These are phyloP conservation scores for Cryptosporidium canis DNA, from an alignment of 169 alveolate genomes.

Conservation along the genomic window DNA sequence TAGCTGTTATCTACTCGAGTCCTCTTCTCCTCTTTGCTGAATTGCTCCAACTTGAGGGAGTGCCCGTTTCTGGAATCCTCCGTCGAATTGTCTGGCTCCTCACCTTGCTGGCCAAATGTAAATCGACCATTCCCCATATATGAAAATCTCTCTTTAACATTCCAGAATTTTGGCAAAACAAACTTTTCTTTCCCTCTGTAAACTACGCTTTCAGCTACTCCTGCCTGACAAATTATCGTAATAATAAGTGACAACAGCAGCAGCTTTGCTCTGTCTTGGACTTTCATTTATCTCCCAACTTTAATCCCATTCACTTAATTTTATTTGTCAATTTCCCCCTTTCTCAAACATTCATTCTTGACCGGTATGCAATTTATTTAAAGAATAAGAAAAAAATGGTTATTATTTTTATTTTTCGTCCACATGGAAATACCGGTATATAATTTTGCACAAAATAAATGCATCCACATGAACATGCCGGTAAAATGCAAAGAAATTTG, in stretches of 20 bases:
- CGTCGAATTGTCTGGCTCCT: not conserved
- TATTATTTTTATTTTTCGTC: not conserved
- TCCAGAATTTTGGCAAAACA: not conserved
- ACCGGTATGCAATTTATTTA: not conserved
- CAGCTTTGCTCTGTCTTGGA: not conserved
- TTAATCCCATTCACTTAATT: not conserved
- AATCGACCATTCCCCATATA: not conserved
- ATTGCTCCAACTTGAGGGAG: not conserved
- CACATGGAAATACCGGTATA: slow-evolving; percentile 16
- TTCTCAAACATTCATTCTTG: not conserved
- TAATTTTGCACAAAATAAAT: not conserved
- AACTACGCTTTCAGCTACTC: not conserved
- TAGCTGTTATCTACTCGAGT: not conserved
- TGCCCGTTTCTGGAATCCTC: not conserved
- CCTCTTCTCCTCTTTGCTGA: slow-evolving; percentile 1
- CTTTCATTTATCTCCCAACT: not conserved
- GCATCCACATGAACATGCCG: slow-evolving; percentile 26
- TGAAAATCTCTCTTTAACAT: not conserved
- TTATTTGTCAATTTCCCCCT: not conserved
- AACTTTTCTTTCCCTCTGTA: not conserved
- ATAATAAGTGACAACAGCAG: not conserved
- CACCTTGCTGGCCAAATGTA: not conserved
- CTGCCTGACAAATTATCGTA: not conserved
- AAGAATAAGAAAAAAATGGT: not conserved
- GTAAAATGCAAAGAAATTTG: not conserved